A percentile compares a stretch with the other conserved stretches of the same genome.
phyloP scores from a whole-genome alignment of 371 early-diverging fungal genomes.

The Dichotomocladium elegans region DNA sequence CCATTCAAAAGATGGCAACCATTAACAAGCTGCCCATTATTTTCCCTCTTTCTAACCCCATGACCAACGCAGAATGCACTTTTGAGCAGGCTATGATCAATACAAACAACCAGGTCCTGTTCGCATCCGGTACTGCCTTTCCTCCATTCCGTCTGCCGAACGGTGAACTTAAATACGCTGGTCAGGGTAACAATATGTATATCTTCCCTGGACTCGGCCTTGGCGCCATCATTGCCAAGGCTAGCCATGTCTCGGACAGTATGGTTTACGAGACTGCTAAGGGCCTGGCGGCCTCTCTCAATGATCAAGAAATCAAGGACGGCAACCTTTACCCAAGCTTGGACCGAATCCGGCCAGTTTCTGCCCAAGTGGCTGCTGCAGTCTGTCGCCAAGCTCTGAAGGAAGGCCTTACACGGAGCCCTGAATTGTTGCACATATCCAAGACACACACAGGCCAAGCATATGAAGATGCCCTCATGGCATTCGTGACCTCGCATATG shows the following conservation, averaged over 20 bases:
- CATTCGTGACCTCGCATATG: constrained; percentile 10
- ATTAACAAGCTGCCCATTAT: constrained; percentile 82
- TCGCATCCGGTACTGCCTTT: constrained; percentile 93
- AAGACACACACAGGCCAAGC: neutral
- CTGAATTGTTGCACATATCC: neutral
- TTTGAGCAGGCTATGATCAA: constrained; percentile 82
- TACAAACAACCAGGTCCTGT: constrained; percentile 79
- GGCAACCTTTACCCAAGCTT: constrained; percentile 79
- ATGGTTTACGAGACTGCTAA: constrained; percentile 79
- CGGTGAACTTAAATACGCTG: constrained; percentile 3
- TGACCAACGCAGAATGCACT: constrained; percentile 86
- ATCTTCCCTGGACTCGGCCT: constrained; percentile 87
- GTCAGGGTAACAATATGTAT: constrained; percentile 24
- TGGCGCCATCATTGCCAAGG: constrained; percentile 72
- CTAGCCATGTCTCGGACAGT: constrained; percentile 68
- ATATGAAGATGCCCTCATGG: constrained; percentile 2
- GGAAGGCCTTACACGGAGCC: constrained; percentile 47
- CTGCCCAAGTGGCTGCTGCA: constrained; percentile 74
- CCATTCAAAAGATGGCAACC: constrained; percentile 65
- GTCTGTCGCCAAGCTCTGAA: constrained; percentile 64
- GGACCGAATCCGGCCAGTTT: constrained; percentile 79
- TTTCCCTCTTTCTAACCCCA: constrained; percentile 91
- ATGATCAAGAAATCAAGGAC: constrained; percentile 57
- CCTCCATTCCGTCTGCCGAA: constrained; percentile 67
- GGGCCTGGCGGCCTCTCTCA: constrained; percentile 76